Evolutionary conservation across 768 basidiomycete genomes (phyloP).

Genomic region (Collybia nuda): DNA sequence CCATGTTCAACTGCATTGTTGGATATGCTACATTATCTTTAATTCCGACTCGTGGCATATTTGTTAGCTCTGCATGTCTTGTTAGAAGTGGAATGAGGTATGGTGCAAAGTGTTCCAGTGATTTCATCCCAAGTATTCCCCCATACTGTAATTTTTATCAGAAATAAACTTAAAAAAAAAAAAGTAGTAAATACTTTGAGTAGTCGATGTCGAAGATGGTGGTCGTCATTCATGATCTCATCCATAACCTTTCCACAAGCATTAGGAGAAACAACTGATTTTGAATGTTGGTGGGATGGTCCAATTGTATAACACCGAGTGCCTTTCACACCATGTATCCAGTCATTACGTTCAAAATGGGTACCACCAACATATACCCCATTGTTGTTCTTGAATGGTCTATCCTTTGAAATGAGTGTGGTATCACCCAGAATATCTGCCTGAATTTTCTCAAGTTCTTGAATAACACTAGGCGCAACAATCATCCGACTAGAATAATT

Average conservation of each 20-base stretch:
- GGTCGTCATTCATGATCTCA: background rate
- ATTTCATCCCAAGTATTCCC: background rate
- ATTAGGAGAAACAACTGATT: background rate
- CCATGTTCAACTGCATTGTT: background rate
- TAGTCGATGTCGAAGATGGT: background rate
- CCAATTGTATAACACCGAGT: background rate
- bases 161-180: background rate
- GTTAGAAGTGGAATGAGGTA: background rate
- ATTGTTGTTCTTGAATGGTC: no score
- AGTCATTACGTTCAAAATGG: background rate
- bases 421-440: no score
- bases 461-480: no score
- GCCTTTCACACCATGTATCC: background rate
- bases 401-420: no score
- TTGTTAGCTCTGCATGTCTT: background rate
- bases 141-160: background rate
- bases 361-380: no score
- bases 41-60: background rate
- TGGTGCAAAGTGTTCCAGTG: background rate
- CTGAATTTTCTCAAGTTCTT: background rate
- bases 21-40: background rate
- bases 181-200: background rate
- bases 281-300: background rate
- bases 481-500: background rate
- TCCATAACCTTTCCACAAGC: background rate